phyloP scores from a whole-genome alignment of 2,329 filamentous ascomycete species.

The Phaeosphaeriaceae sp. region DNA sequence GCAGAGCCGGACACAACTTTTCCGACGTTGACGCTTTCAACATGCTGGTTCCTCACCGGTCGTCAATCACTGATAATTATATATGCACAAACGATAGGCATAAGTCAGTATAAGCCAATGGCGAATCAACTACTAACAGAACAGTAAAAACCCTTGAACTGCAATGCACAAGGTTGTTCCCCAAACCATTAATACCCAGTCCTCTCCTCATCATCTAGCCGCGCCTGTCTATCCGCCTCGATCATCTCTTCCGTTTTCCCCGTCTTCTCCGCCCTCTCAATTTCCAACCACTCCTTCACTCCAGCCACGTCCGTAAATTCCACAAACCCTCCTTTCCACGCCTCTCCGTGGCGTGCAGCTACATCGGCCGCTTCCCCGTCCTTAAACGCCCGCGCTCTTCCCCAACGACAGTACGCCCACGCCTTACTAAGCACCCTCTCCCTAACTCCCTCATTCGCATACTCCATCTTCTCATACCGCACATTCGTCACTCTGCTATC shows the following conservation, averaged over 20 bases:
- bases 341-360: conserved; percentile 24
- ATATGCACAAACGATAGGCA: no score
- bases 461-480: background rate
- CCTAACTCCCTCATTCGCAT: conserved; percentile 16
- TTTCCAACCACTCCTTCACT: conserved; percentile 15
- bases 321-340: conserved; percentile 33
- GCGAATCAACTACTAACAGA: no score
- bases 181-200: background rate
- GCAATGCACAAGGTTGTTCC: no score
- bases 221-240: background rate
- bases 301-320: conserved; percentile 31
- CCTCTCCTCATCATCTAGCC: background rate
- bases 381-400: conserved; percentile 13
- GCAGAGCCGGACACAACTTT: no score
- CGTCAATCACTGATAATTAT: no score
- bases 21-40: no score
- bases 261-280: conserved; percentile 1
- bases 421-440: conserved; percentile 19
- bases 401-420: conserved; percentile 40
- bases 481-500: background rate
- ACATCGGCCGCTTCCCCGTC: conserved; percentile 13
- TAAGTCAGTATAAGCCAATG: no score
- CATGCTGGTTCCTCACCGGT: no score
- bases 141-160: background rate
- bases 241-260: background rate